Base-by-base conservation (phyloP, 805 yeast genomes). In the Pichia ethanolica region DNA sequence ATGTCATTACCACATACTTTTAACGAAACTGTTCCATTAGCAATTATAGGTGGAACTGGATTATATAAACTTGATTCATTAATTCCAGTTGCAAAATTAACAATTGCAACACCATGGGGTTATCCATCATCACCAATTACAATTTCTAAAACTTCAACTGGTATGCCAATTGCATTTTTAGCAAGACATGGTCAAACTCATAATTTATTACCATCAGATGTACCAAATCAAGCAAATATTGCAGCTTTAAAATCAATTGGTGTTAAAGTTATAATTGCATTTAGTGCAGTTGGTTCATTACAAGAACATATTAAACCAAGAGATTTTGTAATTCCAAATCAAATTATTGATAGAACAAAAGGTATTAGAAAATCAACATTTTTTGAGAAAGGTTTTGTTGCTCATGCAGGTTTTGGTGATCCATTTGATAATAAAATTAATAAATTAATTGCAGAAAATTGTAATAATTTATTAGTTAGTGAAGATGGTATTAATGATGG, bases 31-130 rank as follows among this genome's bases (percentile, higher is more conserved):
- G 86, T 93, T 28, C 75, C 79, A 38, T 74, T 93, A 40, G 98
- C 96, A 35, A 80, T 93, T 57, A 93, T 93, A 65, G 99, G 99
- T 39, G 99, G 99, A 39, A 93, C 99, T 5, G 99, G 99, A n/a
- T 77, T 93, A 33, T 93, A 93, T 72, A 86, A 87, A 51, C 73
- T 93, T 50, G 87, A 84, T 39, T 81, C 87, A 50, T 73, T 93
- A 49, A 77, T 82, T 44, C 95, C 96, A 4, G 95, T 91, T 42
- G 96, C 97, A 13, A 73, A 83, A 57, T 70, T 93, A 39, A 80
- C 88, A 13, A 69, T 89, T 51, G 77, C 85, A 20, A 93, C 99
- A 4, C 99, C 99, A 26, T 93, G 98, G 98, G 99, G 99, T 10
- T 78, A 76, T 57, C 97, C 99, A 26, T 89, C 97, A 5, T 84